Base-by-base conservation (phyloP, 371 early-diverging fungal genomes). In the Circinella minor region DNA sequence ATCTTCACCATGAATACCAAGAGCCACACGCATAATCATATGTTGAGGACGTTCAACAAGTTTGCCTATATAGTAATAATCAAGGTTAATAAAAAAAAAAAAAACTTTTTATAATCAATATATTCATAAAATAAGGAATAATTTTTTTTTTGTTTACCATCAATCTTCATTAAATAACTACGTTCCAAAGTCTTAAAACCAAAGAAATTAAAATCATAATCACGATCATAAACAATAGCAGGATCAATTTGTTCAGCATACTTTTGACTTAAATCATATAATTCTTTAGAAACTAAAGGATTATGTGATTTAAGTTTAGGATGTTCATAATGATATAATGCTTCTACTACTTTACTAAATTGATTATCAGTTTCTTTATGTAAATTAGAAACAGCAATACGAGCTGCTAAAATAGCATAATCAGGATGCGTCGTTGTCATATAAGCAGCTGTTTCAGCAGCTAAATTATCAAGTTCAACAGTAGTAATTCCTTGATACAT, bases 181-280 rank as follows among this genome's bases (percentile, higher is more conserved):
- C 95, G 93, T 76, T 95, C 93, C 11, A 99, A 88, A 1, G 98
- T 97, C 86, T 96, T 96, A 88, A 97, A 93, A 18, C 97, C 98
- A 89, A 98, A 99, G 84, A 90, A 99, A 82, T 94, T 94, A 85
- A 96, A 95, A 70, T 89, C 88, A 81, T 91, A 96, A 81, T 99
- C 99, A 71, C 97, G 92, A 69, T 95, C 92, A 76, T 97, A 95
- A 76, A 93, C 92, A 71, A 99, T 92, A 67, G 95, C 94, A n/a
- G 88, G 84, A 81, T 99, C 90, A 55, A 97, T 83, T 34, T 77
- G 78, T 36, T 95, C 95, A 34, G 87, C 87, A 80, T 98, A 77
- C 51, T 82, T 80, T 77, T 80, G 70, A 60, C 95, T 83, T 39
- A 88, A 54, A 1, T 88, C 73, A 71, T 91, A 88, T 8, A 91